Conservation (phyloP, 345 rosid genomes). For the Salix viminalis region DNA sequence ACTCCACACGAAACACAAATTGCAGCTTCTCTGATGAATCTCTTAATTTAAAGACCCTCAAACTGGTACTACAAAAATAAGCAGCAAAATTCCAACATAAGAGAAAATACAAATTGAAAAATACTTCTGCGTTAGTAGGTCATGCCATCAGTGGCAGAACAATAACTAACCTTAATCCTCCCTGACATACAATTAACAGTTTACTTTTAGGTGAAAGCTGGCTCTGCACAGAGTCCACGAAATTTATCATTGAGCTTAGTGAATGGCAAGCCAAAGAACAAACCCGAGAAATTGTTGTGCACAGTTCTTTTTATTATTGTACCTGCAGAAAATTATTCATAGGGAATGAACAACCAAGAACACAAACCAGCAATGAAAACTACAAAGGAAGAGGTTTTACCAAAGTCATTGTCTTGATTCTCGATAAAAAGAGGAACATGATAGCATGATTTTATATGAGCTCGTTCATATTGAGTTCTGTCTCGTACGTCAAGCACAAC, state of each 20-base stretch:
- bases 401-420: slow-evolving; percentile 78
- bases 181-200: slow-evolving; percentile 83
- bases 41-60: neutral
- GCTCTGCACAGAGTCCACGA: slow-evolving; percentile 45
- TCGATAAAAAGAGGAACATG: slow-evolving; percentile 82
- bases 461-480: slow-evolving; percentile 64
- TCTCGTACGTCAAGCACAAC: slow-evolving; percentile 71
- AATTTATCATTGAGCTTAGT: slow-evolving; percentile 80
- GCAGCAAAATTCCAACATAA: too few relatives aligned
- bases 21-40: neutral
- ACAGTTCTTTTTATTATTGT: slow-evolving; percentile 73
- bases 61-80: too few relatives aligned
- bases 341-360: neutral
- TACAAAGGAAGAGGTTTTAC: slow-evolving; percentile 25
- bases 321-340: slow-evolving; percentile 33
- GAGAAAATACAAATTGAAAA: neutral
- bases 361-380: neutral
- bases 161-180: slow-evolving; percentile 74
- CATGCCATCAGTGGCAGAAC: neutral
- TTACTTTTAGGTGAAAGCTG: slow-evolving; percentile 68
- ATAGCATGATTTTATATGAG: slow-evolving; percentile 74
- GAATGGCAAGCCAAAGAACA: slow-evolving; percentile 79
- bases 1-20: neutral
- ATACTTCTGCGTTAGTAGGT: neutral
- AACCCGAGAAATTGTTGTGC: slow-evolving; percentile 91